phyloP scores from a whole-genome alignment of 805 yeast species.

The Cyberlindnera maritima region DNA sequence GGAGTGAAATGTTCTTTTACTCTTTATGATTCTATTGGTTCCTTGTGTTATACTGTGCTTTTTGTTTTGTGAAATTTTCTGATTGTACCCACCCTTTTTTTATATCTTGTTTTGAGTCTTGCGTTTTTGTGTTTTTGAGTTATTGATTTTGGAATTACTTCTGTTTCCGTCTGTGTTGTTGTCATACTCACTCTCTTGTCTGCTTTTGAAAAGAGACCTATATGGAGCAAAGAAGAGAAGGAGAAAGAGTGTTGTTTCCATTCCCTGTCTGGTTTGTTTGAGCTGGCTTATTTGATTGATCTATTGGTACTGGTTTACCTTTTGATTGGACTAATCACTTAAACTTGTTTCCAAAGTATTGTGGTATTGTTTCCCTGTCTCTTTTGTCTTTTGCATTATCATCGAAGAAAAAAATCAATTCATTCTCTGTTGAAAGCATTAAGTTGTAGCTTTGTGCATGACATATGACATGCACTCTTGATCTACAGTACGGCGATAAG shows the following conservation, averaged over 20 bases:
- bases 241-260: neutral
- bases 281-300: too few species aligned
- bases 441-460: too few species aligned
- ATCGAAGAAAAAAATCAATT: neutral
- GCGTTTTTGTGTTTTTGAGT: too few species aligned
- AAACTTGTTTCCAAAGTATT: neutral
- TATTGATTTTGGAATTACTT: too few species aligned
- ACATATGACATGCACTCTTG: too few species aligned
- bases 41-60: neutral
- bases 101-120: neutral
- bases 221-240: too few species aligned
- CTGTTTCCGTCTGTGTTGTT: too few species aligned
- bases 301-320: slow-evolving; percentile 3
- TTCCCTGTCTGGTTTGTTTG: neutral
- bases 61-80: neutral
- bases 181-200: too few species aligned
- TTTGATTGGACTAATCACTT: neutral
- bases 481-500: too few species aligned
- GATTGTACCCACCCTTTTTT: neutral
- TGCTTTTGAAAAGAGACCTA: too few species aligned
- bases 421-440: neutral
- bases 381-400: too few species aligned
- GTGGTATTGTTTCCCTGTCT: too few species aligned
- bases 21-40: neutral
- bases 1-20: neutral